These are phyloP conservation scores for Botrytis fragariae DNA, from an alignment of 2,329 filamentous ascomycete genomes.

Conservation along the genomic window DNA sequence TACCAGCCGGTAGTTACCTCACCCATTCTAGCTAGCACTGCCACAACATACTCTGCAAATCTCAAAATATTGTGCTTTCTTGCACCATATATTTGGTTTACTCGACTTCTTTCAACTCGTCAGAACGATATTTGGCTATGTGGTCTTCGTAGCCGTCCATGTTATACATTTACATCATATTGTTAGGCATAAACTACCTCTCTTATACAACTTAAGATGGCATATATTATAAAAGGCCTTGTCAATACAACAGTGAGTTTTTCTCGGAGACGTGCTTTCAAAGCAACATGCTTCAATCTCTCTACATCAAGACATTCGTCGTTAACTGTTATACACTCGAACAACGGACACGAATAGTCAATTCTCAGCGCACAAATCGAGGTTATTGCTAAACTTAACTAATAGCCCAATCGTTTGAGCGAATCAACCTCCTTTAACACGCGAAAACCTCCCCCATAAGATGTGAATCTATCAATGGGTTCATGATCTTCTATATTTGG, in stretches of 20 bases:
- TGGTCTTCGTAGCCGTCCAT: not conserved
- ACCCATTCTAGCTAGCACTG: not conserved
- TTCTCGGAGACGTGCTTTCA: not conserved
- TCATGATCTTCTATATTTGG: not conserved
- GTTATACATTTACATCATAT: not conserved
- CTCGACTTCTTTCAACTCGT: not conserved
- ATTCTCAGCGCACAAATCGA: not conserved
- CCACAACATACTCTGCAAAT: not conserved
- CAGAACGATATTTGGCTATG: not conserved
- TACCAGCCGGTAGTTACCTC: not conserved
- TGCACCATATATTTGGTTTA: not conserved
- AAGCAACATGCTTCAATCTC: not conserved
- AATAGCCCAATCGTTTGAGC: not conserved
- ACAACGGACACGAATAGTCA: not conserved
- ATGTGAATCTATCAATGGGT: not conserved
- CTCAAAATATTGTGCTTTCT: not conserved
- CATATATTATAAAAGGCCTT: not conserved
- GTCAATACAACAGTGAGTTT: not conserved
- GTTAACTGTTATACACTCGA: not conserved
- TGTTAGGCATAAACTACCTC: not conserved
- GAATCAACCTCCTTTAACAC: not conserved
- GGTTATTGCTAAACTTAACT: not conserved
- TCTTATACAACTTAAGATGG: not conserved
- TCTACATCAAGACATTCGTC: not conserved
- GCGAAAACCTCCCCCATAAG: not conserved